Evolutionary conservation across 2,329 filamentous ascomycete genomes (phyloP).

Genomic region (Juglanconis sp.): DNA sequence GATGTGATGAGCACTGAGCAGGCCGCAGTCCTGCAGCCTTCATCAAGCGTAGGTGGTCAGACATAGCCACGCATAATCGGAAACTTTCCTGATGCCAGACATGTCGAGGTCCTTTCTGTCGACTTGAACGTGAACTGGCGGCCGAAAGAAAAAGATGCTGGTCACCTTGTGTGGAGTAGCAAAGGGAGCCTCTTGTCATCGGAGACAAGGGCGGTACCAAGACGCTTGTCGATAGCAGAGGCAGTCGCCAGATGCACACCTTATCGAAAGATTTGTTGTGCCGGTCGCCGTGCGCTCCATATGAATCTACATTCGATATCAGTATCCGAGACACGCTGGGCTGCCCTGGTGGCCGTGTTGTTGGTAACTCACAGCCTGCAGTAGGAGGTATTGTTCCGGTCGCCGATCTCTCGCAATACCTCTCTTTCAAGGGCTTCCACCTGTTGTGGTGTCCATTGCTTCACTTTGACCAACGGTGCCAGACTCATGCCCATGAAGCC

Average conservation of each 20-base stretch:
- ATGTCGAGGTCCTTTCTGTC: not conserved
- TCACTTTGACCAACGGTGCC: constrained; percentile 66
- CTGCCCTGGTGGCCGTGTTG: not conserved
- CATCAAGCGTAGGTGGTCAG: not conserved
- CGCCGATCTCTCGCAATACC: constrained; percentile 67
- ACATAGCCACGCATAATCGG: not conserved
- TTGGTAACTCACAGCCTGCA: constrained; percentile 66
- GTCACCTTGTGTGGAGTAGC: too few relatives aligned
- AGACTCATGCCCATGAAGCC: constrained; percentile 71
- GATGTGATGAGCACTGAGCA: not conserved
- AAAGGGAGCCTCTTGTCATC: too few relatives aligned
- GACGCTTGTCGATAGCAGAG: too few relatives aligned
- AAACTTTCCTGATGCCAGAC: not conserved
- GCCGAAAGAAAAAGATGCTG: too few relatives aligned
- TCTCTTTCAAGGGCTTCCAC: constrained; percentile 60
- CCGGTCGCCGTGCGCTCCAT: constrained; percentile 29
- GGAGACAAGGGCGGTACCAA: too few relatives aligned
- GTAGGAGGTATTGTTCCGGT: constrained; percentile 66
- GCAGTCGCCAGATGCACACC: not conserved
- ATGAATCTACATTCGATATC: constrained; percentile 27
- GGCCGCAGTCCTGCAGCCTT: constrained; percentile 4
- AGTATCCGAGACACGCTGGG: not conserved
- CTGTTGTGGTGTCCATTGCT: constrained; percentile 57
- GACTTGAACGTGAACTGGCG: not conserved
- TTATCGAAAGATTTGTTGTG: constrained; percentile 3